phyloP scores from a whole-genome alignment of 495 filamentous ascomycete species.

The Hypoxylon perforatum region DNA sequence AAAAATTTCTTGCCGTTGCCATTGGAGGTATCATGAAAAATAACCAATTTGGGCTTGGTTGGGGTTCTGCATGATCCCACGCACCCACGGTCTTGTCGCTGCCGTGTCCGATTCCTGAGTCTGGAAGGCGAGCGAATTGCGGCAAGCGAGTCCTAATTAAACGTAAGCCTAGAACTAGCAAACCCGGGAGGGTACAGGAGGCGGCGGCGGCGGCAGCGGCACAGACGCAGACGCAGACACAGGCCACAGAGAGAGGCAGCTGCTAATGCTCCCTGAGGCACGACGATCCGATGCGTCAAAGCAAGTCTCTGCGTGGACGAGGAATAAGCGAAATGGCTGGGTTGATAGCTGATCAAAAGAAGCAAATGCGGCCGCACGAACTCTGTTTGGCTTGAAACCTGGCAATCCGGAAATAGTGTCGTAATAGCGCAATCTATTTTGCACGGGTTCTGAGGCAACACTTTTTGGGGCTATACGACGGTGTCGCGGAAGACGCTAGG shows the following conservation, averaged over 20 bases:
- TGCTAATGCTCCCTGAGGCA: slow-evolving; percentile 12
- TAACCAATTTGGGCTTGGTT: slow-evolving; percentile 25
- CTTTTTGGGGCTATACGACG: slow-evolving; percentile 22
- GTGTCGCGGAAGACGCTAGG: slow-evolving; percentile 22
- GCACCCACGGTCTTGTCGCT: slow-evolving; percentile 11
- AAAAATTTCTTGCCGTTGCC: slow-evolving; percentile 7
- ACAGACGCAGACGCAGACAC: slow-evolving; percentile 2
- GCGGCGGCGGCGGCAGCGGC: slow-evolving; percentile 10
- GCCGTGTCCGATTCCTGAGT: slow-evolving; percentile 19
- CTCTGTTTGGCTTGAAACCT: not conserved
- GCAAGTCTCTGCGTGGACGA: slow-evolving; percentile 9
- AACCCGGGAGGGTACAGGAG: slow-evolving; percentile 26
- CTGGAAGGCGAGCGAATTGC: slow-evolving; percentile 21
- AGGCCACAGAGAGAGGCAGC: not conserved
- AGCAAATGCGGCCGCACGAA: not conserved
- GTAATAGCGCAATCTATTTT: slow-evolving; percentile 15
- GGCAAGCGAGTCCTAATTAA: slow-evolving; percentile 23
- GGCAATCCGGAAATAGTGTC: slow-evolving; percentile 10
- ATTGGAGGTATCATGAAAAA: slow-evolving; percentile 13
- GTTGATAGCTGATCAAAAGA: not conserved
- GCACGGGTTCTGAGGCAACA: not conserved
- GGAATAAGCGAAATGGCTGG: not conserved
- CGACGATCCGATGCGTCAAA: slow-evolving; percentile 12
- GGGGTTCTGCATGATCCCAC: slow-evolving; percentile 24
- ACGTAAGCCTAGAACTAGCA: slow-evolving; percentile 22